phyloP scores from a whole-genome alignment of 768 basidiomycete genomes.

The Amanita jacksonii region DNA sequence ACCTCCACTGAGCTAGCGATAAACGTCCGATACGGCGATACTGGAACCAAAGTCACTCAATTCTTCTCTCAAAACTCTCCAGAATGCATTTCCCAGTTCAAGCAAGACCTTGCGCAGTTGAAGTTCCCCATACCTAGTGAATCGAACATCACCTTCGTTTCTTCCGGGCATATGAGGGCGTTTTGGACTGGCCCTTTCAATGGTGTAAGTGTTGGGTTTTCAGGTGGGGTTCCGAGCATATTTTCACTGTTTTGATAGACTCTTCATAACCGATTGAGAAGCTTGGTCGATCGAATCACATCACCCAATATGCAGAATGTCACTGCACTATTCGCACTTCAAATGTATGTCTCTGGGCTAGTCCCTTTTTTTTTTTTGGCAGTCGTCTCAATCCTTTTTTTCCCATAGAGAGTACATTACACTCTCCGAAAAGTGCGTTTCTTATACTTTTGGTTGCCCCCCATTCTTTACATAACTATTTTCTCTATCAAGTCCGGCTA shows the following conservation, averaged over 20 bases:
- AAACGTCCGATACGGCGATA: slow-evolving; percentile 20
- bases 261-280: not conserved
- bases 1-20: slow-evolving; percentile 18
- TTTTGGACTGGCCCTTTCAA: not conserved
- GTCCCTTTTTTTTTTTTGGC: too few relatives aligned
- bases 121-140: slow-evolving; percentile 31
- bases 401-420: too few relatives aligned
- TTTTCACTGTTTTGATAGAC: not conserved
- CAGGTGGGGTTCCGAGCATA: not conserved
- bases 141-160: slow-evolving; percentile 22
- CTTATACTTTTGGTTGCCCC: too few relatives aligned
- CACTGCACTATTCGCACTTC: not conserved
- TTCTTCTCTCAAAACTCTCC: slow-evolving; percentile 22
- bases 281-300: not conserved
- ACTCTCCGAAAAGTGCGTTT: too few relatives aligned
- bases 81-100: slow-evolving; percentile 19
- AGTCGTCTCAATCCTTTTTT: not conserved
- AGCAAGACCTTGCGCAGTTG: slow-evolving; percentile 24
- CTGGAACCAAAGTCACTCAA: slow-evolving; percentile 25
- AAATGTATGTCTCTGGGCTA: not conserved
- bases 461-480: too few relatives aligned
- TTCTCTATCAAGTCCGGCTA: too few relatives aligned
- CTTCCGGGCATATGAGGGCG: slow-evolving; percentile 20
- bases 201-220: slow-evolving; percentile 13
- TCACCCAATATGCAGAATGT: not conserved